phyloP scores from a whole-genome alignment of 2,329 filamentous ascomycete genomes.

The Exophiala xenobiotica region DNA sequence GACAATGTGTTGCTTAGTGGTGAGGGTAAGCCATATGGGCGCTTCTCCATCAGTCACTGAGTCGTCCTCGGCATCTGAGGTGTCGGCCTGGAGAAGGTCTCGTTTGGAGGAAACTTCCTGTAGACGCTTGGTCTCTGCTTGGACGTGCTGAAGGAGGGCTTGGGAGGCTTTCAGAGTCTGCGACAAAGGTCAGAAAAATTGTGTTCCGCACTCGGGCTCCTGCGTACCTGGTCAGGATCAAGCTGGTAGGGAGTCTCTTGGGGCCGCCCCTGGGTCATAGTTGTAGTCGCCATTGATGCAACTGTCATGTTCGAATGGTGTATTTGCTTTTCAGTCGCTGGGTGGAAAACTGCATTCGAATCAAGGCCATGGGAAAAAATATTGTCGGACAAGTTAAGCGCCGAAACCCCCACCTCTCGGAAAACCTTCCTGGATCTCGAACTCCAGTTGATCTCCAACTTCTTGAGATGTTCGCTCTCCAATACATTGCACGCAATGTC shows the following conservation, averaged over 20 bases:
- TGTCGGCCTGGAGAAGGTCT: slow-evolving; percentile 52
- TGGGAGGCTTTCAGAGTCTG: slow-evolving; percentile 60
- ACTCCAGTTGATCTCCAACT: not conserved
- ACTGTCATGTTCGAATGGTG: slow-evolving; percentile 7
- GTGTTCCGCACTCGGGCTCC: not conserved
- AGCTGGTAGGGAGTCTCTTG: slow-evolving; percentile 45
- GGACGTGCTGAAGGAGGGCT: slow-evolving; percentile 59
- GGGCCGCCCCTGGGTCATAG: slow-evolving; percentile 7
- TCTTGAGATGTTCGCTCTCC: too few species aligned
- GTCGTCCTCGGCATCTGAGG: slow-evolving; percentile 48
- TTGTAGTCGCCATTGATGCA: slow-evolving; percentile 7
- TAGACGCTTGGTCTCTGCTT: slow-evolving; percentile 49
- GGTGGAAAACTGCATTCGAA: too few species aligned
- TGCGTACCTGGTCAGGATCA: slow-evolving; percentile 45
- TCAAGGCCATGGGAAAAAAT: too few species aligned
- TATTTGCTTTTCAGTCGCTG: not conserved
- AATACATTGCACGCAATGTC: too few species aligned
- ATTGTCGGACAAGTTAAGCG: not conserved
- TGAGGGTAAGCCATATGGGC: slow-evolving; percentile 61
- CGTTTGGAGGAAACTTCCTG: slow-evolving; percentile 52
- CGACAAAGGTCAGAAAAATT: slow-evolving; percentile 17
- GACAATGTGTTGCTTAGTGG: slow-evolving; percentile 65
- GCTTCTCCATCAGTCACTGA: slow-evolving; percentile 50
- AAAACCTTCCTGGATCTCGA: not conserved
- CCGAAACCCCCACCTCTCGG: not conserved